Evolutionary conservation across 192 early-diverging fungal genomes (phyloP), one percentile per base, ranked within the genome.

Genomic region (Spizellomyces punctatus): DNA sequence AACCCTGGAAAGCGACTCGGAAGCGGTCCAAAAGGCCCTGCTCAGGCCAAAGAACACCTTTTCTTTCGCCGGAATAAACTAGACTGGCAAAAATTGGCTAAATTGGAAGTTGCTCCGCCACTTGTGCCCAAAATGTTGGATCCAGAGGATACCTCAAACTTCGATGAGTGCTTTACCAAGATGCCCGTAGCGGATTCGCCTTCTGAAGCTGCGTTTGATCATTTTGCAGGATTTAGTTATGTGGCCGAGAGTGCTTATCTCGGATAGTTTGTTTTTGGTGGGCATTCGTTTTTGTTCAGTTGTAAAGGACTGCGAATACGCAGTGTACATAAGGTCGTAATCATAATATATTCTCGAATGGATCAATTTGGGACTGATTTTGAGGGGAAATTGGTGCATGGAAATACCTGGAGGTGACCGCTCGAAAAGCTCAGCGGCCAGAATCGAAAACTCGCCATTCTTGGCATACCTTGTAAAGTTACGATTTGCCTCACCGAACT

Each of bases 91-190:
- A 77, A 85, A 44, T 43, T 81, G 19, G 63, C 71, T 2, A 64
- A 46, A 0, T 58, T 66, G 8, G 50, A 80, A 36, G 42, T 76
- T 46, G 58, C 47, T 7, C 83, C 83, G 0, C 83, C 83, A 12
- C 63, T 76, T 71, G 65, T 66, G 27, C 82, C 82, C 10, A 75
- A 83, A 14, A 66, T 89, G 81, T 78, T 76, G 16, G 81, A 83
- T 48, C 84, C 87, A 12, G 83, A 81, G 63, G 88, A 91, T 67
- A 89, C 89, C 5, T 89, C 91, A 74, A 92, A 95, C 67, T 96
- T 96, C 82, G 90, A 89, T 64, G 59, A 78, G 4, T 86, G 88
- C 59, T 96, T 96, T 66, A 95, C 93, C 0, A 58, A 41, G 41
- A 73, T 86, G 77, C 68, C 84, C 10, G 70, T 86, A 8, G 76